Evolutionary conservation across 352 stramenopile genomes (phyloP).

Genomic region (Phytopythium montanum): DNA sequence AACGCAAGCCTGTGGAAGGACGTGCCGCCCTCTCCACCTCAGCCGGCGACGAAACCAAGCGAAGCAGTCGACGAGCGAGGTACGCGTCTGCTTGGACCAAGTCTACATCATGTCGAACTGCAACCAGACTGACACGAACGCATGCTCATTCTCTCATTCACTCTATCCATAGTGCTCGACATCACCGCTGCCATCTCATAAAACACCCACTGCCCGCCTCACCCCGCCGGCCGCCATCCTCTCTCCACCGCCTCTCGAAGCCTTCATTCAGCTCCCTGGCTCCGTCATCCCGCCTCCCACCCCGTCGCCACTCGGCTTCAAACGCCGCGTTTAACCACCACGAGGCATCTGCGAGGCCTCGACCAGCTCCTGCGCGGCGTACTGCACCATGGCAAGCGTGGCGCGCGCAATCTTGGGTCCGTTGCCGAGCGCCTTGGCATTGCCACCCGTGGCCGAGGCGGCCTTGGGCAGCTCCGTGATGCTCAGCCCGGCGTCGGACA

Average conservation of each 20-base stretch:
- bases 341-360: too few relatives aligned
- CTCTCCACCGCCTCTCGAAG: conserved; percentile 5
- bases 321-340: too few relatives aligned
- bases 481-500: too few relatives aligned
- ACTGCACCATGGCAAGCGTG: too few relatives aligned
- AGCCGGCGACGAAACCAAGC: background rate
- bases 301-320: background rate
- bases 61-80: background rate
- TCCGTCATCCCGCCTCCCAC: background rate
- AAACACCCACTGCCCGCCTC: background rate
- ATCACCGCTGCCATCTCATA: background rate
- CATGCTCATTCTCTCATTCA: background rate
- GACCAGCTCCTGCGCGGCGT: too few relatives aligned
- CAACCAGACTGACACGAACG: background rate
- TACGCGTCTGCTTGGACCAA: background rate
- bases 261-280: background rate
- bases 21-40: background rate
- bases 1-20: background rate
- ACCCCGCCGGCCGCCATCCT: background rate
- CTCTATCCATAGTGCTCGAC: background rate
- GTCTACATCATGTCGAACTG: background rate
- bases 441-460: too few relatives aligned
- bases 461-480: too few relatives aligned
- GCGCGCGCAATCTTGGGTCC: too few relatives aligned
- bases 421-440: too few relatives aligned